Evolutionary conservation across 2,329 filamentous ascomycete genomes (phyloP).

Genomic region (Aspergillus costaricaensis): DNA sequence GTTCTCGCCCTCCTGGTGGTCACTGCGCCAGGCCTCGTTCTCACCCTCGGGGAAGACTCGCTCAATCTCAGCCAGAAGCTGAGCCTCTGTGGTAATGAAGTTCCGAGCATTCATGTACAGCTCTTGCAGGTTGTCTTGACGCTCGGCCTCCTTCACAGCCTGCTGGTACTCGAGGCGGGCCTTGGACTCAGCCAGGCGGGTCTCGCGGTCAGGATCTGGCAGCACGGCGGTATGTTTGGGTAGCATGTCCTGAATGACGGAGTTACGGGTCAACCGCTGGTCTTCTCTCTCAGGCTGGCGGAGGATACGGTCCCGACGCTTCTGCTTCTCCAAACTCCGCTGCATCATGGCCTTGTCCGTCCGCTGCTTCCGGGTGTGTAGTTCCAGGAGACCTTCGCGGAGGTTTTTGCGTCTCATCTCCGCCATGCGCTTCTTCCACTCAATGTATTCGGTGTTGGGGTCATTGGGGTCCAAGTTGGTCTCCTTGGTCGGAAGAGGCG

Average conservation of each 20-base stretch:
- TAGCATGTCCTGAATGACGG: slow-evolving; percentile 58
- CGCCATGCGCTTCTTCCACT: slow-evolving; percentile 75
- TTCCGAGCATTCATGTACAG: slow-evolving; percentile 84
- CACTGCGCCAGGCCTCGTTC: slow-evolving; percentile 46
- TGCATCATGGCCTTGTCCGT: slow-evolving; percentile 40
- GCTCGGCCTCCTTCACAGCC: slow-evolving; percentile 58
- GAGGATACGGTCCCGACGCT: slow-evolving; percentile 54
- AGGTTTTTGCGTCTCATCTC: slow-evolving; percentile 71
- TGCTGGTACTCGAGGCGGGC: slow-evolving; percentile 47
- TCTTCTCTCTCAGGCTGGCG: slow-evolving; percentile 71
- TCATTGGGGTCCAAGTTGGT: slow-evolving; percentile 37
- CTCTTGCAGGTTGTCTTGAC: slow-evolving; percentile 74
- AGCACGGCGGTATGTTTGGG: slow-evolving; percentile 54
- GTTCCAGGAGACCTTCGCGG: slow-evolving; percentile 66
- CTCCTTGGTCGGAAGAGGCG: slow-evolving; percentile 53
- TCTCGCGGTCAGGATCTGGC: slow-evolving; percentile 64
- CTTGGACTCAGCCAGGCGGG: slow-evolving; percentile 50
- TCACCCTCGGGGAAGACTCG: slow-evolving; percentile 69
- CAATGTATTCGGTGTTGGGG: slow-evolving; percentile 52
- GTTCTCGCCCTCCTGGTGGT: slow-evolving; percentile 46
- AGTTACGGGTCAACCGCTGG: slow-evolving; percentile 72
- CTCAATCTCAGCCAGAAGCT: slow-evolving; percentile 74
- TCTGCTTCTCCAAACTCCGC: slow-evolving; percentile 52
- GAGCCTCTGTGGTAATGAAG: slow-evolving; percentile 81
- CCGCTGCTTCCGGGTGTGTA: slow-evolving; percentile 66